Evolutionary conservation across 331 rosid species (phyloP).

Genomic region (Rhamnella rubrinervis): DNA sequence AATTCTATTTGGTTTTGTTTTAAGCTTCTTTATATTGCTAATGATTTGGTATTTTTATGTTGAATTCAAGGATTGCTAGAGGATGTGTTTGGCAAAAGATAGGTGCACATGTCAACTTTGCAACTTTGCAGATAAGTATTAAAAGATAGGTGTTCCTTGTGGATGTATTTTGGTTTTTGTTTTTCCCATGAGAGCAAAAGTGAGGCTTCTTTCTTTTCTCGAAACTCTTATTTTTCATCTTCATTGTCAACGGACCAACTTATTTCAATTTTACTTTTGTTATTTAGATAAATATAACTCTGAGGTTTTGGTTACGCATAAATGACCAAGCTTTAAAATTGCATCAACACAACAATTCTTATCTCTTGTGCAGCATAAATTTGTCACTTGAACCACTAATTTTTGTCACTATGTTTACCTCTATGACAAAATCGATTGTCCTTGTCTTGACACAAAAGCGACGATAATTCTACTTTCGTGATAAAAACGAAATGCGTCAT

Average conservation of each 20-base stretch:
- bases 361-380: too few relatives aligned
- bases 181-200: conserved; percentile 14
- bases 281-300: background rate
- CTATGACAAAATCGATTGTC: too few relatives aligned
- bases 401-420: too few relatives aligned
- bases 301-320: conserved; percentile 33
- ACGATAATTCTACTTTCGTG: too few relatives aligned
- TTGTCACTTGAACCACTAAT: too few relatives aligned
- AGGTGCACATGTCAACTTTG: conserved; percentile 24
- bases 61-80: conserved; percentile 11
- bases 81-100: conserved; percentile 27
- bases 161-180: conserved; percentile 8
- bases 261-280: too few relatives aligned
- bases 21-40: background rate
- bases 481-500: too few relatives aligned
- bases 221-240: background rate
- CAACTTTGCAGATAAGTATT: too few relatives aligned
- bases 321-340: too few relatives aligned
- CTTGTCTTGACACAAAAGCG: too few relatives aligned
- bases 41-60: too few relatives aligned
- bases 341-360: too few relatives aligned
- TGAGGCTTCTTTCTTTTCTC: background rate
- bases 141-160: conserved; percentile 28
- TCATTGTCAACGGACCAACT: background rate
- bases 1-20: background rate